Conservation (phyloP, 2,329 filamentous ascomycete species). For the Microdochium trichocladiopsis region DNA sequence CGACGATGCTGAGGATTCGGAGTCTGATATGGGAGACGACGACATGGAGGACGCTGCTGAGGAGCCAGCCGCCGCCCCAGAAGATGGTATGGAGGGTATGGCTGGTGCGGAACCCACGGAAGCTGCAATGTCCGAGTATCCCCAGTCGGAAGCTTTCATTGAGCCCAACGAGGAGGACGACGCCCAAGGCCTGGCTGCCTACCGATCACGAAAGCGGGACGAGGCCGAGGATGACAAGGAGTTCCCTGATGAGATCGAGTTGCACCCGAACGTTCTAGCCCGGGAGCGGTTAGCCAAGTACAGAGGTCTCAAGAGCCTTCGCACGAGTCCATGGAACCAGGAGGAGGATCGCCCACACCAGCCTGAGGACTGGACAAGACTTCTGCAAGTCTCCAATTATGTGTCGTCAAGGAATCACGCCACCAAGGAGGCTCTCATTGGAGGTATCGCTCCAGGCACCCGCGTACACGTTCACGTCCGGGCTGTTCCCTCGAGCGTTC, state of each 20-base stretch:
- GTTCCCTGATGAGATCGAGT: constrained; percentile 95
- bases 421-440: constrained; percentile 77
- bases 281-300: constrained; percentile 81
- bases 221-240: constrained; percentile 88
- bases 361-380: constrained; percentile 80
- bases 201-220: constrained; percentile 67
- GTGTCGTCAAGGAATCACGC: constrained; percentile 71
- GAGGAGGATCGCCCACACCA: constrained; percentile 82
- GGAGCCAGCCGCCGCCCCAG: constrained; percentile 56
- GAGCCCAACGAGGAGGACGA: constrained; percentile 78
- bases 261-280: constrained; percentile 80
- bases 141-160: constrained; percentile 87
- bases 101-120: constrained; percentile 65
- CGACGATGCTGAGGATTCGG: constrained; percentile 70
- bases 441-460: constrained; percentile 77
- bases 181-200: constrained; percentile 71
- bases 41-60: constrained; percentile 34
- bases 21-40: constrained; percentile 63
- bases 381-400: constrained; percentile 87
- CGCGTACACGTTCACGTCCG: constrained; percentile 73
- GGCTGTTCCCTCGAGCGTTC: constrained; percentile 34
- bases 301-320: constrained; percentile 84
- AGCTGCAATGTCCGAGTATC: constrained; percentile 78
- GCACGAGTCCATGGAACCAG: constrained; percentile 82
- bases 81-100: constrained; percentile 74